Conservation (phyloP, 306 rosid species). For the Ceratonia siliqua region DNA sequence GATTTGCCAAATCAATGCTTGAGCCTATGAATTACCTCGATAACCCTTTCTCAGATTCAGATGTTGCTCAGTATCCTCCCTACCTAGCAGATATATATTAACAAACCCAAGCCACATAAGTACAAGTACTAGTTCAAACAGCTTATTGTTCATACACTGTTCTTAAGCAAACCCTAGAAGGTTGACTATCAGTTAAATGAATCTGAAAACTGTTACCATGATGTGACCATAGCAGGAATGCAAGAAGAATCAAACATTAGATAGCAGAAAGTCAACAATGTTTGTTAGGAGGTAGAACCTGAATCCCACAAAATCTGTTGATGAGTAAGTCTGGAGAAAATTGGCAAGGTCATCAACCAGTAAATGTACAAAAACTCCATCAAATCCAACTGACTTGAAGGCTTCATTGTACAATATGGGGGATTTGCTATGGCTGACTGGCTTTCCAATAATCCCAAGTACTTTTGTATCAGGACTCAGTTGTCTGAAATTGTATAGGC, state of each 20-base stretch:
- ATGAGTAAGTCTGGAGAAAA: slow-evolving; percentile 74
- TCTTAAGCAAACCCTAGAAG: slow-evolving; percentile 23
- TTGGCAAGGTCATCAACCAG: slow-evolving; percentile 82
- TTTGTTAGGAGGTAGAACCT: slow-evolving; percentile 53
- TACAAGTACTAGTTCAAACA: slow-evolving; percentile 5
- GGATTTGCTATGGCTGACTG: slow-evolving; percentile 89
- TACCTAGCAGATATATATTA: slow-evolving; percentile 8
- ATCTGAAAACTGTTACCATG: slow-evolving; percentile 5
- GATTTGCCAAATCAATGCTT: slow-evolving; percentile 14
- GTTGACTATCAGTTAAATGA: slow-evolving; percentile 26
- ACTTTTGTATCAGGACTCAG: slow-evolving; percentile 80
- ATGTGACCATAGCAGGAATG: slow-evolving; percentile 21
- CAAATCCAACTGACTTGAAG: slow-evolving; percentile 73
- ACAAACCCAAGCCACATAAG: slow-evolving; percentile 19
- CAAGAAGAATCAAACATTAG: slow-evolving; percentile 27
- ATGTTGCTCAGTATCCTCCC: background rate
- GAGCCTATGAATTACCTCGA: slow-evolving; percentile 20
- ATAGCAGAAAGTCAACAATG: slow-evolving; percentile 20
- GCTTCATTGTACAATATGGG: slow-evolving; percentile 69
- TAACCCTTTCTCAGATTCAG: slow-evolving; percentile 19
- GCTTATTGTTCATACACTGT: background rate
- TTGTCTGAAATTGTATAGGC: slow-evolving; percentile 71
- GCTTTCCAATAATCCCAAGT: slow-evolving; percentile 88
- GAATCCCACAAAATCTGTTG: slow-evolving; percentile 85
- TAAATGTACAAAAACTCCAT: slow-evolving; percentile 74